Evolutionary conservation across 139 green algal species (phyloP), one percentile per base, ranked within the genome.

Genomic region (Limnomonas spitsbergensis): DNA sequence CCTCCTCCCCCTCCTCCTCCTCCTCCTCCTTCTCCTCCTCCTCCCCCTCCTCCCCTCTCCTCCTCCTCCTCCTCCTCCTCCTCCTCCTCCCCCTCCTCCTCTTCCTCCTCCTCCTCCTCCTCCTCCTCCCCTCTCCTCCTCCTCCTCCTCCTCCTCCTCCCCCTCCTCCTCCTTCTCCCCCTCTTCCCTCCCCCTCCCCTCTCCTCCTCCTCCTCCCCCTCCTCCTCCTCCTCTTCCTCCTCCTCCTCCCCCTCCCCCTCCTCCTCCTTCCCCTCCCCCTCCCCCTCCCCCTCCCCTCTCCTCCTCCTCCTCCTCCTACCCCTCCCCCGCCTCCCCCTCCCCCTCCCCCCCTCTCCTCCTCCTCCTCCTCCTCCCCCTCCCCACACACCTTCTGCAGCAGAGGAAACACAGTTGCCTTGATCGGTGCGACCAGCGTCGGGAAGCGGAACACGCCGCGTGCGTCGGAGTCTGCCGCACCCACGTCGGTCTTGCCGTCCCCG

Each of bases 381-480:
- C n/a, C n/a, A n/a, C n/a, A n/a, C n/a, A n/a, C 68, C 40, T 92
- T 86, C 66, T 91, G 83, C 52, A 94, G 31, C 79, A 87, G 79
- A n/a, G 83, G 83, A 86, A 98, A 98, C 36, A 99, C 92, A 3
- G 95, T 97, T 72, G 88, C 94, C 90, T 99, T 99, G 82, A 95
- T 88, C 52, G 96, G 96, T 2, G 96, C 96, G n/a, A 97, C 90
- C 32, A 96, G 39, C 0, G 95, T 94, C 0, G 85, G 90, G 89
- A 99, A 99, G 67, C 66, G 69, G 78, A 87, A 81, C 61, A 88
- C 83, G 1, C 71, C 77, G 38, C 83, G 83, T 3, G 73, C 53
- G 73, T 88, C 84, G 61, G 85, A 72, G 61, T 68, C 80, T n/a
- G n/a, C n/a, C n/a, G n/a, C n/a, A n/a, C n/a, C n/a, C n/a, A n/a